Conservation (phyloP, 163 green algal genomes). For the Scenedesmus sp. region DNA sequence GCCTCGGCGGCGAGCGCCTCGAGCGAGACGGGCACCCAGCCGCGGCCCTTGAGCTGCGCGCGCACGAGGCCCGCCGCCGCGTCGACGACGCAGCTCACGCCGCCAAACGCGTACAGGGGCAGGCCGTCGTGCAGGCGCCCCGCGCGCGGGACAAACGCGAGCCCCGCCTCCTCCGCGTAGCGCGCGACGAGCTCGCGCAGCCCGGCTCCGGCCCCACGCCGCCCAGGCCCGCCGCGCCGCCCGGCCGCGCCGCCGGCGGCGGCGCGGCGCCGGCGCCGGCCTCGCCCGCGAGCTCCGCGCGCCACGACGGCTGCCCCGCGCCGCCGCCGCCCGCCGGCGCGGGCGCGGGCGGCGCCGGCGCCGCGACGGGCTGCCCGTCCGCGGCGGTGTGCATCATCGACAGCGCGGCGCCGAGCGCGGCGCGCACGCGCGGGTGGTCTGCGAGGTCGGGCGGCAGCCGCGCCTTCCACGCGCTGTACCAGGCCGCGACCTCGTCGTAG, state of each 20-base stretch:
- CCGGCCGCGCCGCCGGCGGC: background rate
- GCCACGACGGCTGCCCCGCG: constrained; percentile 14
- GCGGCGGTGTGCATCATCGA: constrained; percentile 90
- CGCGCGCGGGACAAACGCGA: constrained; percentile 91
- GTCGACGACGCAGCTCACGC: constrained; percentile 87
- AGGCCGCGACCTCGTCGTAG: constrained; percentile 90
- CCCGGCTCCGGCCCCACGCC: constrained; percentile 56
- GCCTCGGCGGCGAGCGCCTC: constrained; percentile 72
- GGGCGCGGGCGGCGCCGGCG: background rate
- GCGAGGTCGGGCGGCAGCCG: constrained; percentile 70
- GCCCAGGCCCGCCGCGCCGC: background rate
- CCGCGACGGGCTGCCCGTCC: constrained; percentile 51
- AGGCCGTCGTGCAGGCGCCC: constrained; percentile 87
- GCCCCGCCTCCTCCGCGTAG: constrained; percentile 84
- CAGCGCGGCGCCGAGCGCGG: constrained; percentile 81
- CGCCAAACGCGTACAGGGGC: constrained; percentile 92
- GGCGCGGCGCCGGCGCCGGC: constrained; percentile 19
- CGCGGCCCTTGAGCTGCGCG: constrained; percentile 67
- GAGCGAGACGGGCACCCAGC: constrained; percentile 82
- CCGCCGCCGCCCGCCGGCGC: constrained; percentile 13
- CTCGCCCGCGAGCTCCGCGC: constrained; percentile 17
- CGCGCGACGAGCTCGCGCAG: constrained; percentile 88
- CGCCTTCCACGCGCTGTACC: constrained; percentile 94
- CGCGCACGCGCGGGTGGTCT: constrained; percentile 77
- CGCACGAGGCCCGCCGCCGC: constrained; percentile 59